Conservation (phyloP, 148 eudicot genomes). For the Heliamphora exappendiculata region DNA sequence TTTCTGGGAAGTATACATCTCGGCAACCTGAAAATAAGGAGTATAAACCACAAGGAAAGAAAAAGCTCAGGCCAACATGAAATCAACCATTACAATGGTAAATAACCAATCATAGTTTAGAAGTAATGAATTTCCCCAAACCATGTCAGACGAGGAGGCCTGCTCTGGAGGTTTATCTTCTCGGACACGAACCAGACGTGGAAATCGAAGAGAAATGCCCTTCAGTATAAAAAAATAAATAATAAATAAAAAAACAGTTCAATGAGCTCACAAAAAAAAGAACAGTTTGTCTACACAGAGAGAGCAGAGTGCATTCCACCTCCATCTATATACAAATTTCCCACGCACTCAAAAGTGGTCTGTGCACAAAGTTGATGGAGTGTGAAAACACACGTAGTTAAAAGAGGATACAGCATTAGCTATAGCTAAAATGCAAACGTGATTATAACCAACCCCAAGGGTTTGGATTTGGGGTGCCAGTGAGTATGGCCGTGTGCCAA, state of each 20-base stretch:
- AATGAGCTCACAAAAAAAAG: not conserved
- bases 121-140: conserved; percentile 14
- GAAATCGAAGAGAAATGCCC: conserved; percentile 96
- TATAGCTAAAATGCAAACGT: not conserved
- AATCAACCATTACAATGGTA: not conserved
- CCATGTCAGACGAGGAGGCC: conserved; percentile 85
- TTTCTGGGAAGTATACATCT: conserved; percentile 68
- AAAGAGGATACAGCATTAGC: not conserved
- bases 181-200: conserved; percentile 73
- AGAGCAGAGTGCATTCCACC: not conserved
- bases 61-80: not conserved
- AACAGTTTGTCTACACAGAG: not conserved
- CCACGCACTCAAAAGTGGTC: not conserved
- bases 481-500: not conserved
- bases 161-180: conserved; percentile 87
- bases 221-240: conserved; percentile 10
- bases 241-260: not conserved
- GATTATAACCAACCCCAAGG: not conserved
- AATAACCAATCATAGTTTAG: not conserved
- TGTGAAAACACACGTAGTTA: too few species aligned
- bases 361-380: not conserved
- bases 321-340: not conserved
- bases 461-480: not conserved
- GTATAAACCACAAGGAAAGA: not conserved
- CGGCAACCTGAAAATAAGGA: conserved; percentile 61